Percentiles rank a stretch among this genome's conserved stretches.
Conservation (phyloP, 768 basidiomycete species). For the Leucocoprinus birnbaumii region DNA sequence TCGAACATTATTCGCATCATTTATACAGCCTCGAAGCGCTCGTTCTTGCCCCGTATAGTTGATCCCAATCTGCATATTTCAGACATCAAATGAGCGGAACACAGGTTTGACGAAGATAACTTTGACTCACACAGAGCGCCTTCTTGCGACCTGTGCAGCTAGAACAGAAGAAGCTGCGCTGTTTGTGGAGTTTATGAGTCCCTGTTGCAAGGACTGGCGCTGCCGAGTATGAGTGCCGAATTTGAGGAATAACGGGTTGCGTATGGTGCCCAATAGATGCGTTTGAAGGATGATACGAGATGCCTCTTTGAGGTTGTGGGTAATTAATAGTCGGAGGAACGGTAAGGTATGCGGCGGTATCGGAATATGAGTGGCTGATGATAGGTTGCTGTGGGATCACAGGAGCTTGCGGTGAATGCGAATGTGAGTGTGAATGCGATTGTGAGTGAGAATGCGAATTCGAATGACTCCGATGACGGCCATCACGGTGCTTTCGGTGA, state of each 20-base stretch:
- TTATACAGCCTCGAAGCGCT: constrained; percentile 74
- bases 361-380: constrained; percentile 14
- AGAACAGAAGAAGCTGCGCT: constrained; percentile 62
- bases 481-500: constrained; percentile 16
- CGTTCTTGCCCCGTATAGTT: constrained; percentile 67
- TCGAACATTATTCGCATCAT: constrained; percentile 71
- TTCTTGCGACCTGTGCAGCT: constrained; percentile 77
- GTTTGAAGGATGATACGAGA: constrained; percentile 6
- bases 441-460: no score
- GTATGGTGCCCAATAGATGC: neutral
- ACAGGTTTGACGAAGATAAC: neutral
- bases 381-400: neutral
- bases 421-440: neutral
- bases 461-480: neutral
- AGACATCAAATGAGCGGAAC: constrained; percentile 5
- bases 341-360: constrained; percentile 1
- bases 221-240: constrained; percentile 2
- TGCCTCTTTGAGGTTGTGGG: neutral
- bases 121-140: constrained; percentile 68
- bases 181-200: constrained; percentile 19
- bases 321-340: constrained; percentile 5
- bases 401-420: neutral
- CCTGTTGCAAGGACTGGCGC: constrained; percentile 8
- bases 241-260: neutral
- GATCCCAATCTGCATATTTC: constrained; percentile 61